Conservation (phyloP, 257 asterid genomes). For the Primulina eburnea region DNA sequence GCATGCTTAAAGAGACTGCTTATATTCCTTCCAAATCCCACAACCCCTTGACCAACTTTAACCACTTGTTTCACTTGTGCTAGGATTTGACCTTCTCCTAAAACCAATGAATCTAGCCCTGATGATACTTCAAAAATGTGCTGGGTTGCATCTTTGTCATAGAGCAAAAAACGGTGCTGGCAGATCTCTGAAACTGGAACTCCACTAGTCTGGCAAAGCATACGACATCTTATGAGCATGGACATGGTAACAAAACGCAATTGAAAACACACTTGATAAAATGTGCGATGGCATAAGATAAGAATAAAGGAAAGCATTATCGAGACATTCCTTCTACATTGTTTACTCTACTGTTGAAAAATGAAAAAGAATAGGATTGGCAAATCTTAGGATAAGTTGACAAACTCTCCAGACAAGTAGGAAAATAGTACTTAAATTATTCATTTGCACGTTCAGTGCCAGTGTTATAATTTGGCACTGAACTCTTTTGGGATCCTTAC, state of each 20-base stretch:
- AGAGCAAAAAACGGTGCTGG: conserved; percentile 78
- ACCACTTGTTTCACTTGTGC: conserved; percentile 97
- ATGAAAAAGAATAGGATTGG: not conserved
- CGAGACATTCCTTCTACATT: not conserved
- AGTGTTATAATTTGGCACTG: too few species aligned
- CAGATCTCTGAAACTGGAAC: conserved; percentile 77
- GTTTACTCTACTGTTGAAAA: not conserved
- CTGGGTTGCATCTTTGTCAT: conserved; percentile 87
- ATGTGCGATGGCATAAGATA: not conserved
- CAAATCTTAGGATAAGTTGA: not conserved
- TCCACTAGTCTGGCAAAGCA: conserved; percentile 74
- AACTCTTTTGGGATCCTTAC: not conserved
- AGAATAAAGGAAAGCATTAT: not conserved
- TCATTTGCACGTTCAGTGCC: not conserved
- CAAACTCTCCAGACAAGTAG: not conserved
- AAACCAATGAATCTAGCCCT: conserved; percentile 85
- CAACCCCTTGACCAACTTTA: conserved; percentile 83
- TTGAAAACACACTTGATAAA: not conserved
- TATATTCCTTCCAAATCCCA: conserved; percentile 85
- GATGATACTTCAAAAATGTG: conserved; percentile 93
- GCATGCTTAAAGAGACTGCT: conserved; percentile 96
- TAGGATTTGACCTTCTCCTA: conserved; percentile 97
- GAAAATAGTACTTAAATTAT: too few species aligned
- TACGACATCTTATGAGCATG: conserved; percentile 18
- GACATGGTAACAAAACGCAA: not conserved